Evolutionary conservation across 106 monocot genomes (phyloP).

Genomic region (Apostasia ramifera): DNA sequence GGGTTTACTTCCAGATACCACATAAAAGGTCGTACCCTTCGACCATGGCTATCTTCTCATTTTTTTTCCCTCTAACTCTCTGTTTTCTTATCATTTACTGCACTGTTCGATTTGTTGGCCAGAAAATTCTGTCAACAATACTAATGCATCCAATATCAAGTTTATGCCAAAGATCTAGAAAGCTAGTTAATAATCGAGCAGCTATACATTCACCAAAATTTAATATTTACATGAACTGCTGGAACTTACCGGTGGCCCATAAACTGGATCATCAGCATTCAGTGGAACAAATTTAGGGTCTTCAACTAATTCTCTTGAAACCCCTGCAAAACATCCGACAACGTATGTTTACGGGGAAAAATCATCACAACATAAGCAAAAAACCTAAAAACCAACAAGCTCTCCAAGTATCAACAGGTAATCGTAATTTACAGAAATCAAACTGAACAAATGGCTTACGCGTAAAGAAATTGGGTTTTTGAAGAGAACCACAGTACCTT

Average conservation of each 20-base stretch:
- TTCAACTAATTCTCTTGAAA: slow-evolving; percentile 47
- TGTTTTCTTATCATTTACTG: too few relatives aligned
- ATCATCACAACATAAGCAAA: background rate
- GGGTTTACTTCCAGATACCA: too few relatives aligned
- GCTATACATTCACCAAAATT: background rate
- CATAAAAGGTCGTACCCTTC: too few relatives aligned
- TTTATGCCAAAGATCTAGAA: too few relatives aligned
- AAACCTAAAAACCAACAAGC: background rate
- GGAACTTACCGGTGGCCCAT: slow-evolving; percentile 80
- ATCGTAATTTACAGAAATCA: background rate
- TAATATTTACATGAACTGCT: background rate
- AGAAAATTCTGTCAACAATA: too few relatives aligned
- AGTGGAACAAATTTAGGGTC: slow-evolving; percentile 88
- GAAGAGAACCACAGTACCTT: background rate
- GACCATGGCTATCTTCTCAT: too few relatives aligned
- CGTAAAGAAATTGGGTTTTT: background rate
- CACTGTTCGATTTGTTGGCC: too few relatives aligned
- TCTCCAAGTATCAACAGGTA: background rate
- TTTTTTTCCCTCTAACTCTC: too few relatives aligned
- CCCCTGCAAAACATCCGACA: slow-evolving; percentile 20
- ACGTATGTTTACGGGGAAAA: too few relatives aligned
- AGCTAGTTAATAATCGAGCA: background rate
- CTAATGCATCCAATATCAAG: too few relatives aligned
- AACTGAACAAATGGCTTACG: background rate
- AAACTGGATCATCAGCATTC: slow-evolving; percentile 74